These are phyloP conservation scores for Aspergillus avenaceus DNA, from an alignment of 495 filamentous ascomycete genomes.

Conservation along the genomic window DNA sequence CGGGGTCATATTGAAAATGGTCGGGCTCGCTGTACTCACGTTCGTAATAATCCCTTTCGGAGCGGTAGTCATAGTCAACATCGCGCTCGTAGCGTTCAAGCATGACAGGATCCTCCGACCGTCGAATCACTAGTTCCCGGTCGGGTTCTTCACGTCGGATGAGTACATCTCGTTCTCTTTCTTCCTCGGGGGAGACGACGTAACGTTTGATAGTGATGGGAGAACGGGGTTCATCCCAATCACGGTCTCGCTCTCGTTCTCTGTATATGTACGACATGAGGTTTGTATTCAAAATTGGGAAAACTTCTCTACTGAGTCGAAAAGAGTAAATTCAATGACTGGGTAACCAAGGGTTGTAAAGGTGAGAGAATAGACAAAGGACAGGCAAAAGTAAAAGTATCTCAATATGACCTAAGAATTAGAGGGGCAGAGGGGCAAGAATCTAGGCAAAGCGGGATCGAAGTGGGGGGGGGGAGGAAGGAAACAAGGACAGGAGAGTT, in stretches of 20 bases:
- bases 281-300: conserved; percentile 3
- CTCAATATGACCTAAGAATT: no score
- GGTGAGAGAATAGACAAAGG: no score
- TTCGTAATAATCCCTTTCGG: conserved; percentile 57
- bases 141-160: conserved; percentile 41
- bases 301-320: no score
- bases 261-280: conserved; percentile 45
- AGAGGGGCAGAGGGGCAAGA: background rate
- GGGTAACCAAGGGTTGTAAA: background rate
- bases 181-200: conserved; percentile 43
- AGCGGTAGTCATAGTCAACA: conserved; percentile 38
- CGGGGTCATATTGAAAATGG: conserved; percentile 55
- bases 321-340: background rate
- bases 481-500: no score
- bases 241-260: conserved; percentile 41
- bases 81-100: conserved; percentile 43
- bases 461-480: conserved; percentile 1
- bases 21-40: conserved; percentile 41
- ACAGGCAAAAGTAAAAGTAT: no score
- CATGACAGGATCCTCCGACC: conserved; percentile 37
- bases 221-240: conserved; percentile 40
- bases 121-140: conserved; percentile 47
- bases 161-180: conserved; percentile 37
- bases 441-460: background rate
- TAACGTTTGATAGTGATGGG: conserved; percentile 47